A percentile compares a stretch with the other conserved stretches of the same genome.
These are phyloP conservation scores for Filosporella fistucella DNA, from an alignment of 495 filamentous ascomycete species.

Conservation along the genomic window DNA sequence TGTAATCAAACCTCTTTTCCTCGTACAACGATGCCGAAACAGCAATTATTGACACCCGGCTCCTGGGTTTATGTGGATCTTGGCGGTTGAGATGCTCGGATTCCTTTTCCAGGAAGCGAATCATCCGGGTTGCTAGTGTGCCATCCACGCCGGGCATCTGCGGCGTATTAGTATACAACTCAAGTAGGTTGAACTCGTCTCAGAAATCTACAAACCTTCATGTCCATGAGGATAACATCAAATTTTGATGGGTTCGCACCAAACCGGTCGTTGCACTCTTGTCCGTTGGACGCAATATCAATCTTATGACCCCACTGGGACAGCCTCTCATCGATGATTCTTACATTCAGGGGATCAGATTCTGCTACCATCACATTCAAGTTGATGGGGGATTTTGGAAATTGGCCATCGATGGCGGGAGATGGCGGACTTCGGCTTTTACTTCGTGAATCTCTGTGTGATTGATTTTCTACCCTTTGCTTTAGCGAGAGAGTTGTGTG, in stretches of 20 bases:
- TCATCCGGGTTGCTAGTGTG: slow-evolving; percentile 71
- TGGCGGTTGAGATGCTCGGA: slow-evolving; percentile 7
- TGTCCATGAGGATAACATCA: slow-evolving; percentile 92
- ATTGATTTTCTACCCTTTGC: too few species aligned
- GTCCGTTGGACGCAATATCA: slow-evolving; percentile 71
- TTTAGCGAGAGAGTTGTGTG: too few species aligned
- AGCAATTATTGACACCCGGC: slow-evolving; percentile 75
- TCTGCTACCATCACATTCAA: slow-evolving; percentile 72
- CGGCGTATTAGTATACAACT: too few species aligned
- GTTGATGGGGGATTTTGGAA: slow-evolving; percentile 32
- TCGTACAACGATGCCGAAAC: slow-evolving; percentile 85
- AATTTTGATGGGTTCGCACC: slow-evolving; percentile 50
- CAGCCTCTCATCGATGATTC: slow-evolving; percentile 76
- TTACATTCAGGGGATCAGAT: slow-evolving; percentile 88
- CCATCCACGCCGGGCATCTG: slow-evolving; percentile 90
- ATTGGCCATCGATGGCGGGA: too few species aligned
- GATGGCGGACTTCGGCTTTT: too few species aligned
- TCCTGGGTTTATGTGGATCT: slow-evolving; percentile 20
- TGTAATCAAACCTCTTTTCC: slow-evolving; percentile 60
- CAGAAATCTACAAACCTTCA: slow-evolving; percentile 63
- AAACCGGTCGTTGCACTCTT: slow-evolving; percentile 74
- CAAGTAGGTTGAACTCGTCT: too few species aligned
- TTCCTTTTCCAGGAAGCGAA: slow-evolving; percentile 64
- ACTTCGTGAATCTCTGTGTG: too few species aligned
- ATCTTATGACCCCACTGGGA: slow-evolving; percentile 74